phyloP scores from a whole-genome alignment of 768 basidiomycete species.

The Pleurotus salmoneostramineus region DNA sequence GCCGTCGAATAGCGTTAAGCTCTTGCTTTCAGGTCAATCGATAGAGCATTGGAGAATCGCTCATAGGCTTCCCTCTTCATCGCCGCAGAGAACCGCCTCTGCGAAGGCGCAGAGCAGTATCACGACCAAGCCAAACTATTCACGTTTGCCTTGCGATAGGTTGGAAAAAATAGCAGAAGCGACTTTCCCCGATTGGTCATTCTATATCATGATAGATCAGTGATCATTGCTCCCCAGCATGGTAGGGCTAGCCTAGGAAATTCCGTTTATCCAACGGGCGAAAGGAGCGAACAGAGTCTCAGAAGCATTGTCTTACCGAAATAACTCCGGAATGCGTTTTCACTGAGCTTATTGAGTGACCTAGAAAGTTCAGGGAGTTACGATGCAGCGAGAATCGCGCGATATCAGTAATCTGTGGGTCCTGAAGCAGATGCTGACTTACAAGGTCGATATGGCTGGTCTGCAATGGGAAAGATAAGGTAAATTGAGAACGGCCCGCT shows the following conservation, averaged over 20 bases:
- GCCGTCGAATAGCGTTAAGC: slow-evolving; percentile 5
- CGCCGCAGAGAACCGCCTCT: neutral
- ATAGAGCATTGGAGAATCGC: neutral
- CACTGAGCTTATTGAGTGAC: neutral
- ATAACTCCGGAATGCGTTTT: neutral
- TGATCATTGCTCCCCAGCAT: too few species aligned
- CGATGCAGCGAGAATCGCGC: neutral
- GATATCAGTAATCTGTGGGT: neutral
- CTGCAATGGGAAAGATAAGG: neutral
- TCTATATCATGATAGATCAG: neutral
- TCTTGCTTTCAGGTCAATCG: neutral
- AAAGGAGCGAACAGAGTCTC: neutral
- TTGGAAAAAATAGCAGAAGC: neutral
- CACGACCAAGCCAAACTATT: neutral
- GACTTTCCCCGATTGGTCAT: neutral
- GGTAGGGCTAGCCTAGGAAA: neutral
- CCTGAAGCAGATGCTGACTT: neutral
- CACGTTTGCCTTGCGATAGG: slow-evolving; percentile 4
- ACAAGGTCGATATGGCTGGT: neutral
- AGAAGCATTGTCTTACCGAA: neutral
- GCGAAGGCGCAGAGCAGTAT: neutral
- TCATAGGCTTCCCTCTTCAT: neutral
- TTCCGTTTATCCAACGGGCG: neutral
- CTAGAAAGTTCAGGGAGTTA: neutral
- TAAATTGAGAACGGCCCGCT: too few species aligned